phyloP scores from a whole-genome alignment of 1,139 yeast genomes.

The Geotrichum citri-aurantii region DNA sequence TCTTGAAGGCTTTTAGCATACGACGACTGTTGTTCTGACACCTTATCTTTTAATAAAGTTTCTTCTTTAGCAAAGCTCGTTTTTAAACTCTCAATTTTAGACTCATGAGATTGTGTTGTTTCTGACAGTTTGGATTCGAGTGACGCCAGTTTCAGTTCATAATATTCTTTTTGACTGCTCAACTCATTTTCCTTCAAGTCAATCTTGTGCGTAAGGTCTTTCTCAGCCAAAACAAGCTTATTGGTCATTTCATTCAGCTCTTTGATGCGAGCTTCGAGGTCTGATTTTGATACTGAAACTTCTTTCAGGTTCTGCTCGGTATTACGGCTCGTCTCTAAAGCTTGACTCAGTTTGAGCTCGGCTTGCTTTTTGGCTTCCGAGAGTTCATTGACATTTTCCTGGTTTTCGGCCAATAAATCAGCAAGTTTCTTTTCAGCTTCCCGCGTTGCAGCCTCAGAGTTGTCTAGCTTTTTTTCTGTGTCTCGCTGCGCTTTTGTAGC shows the following conservation, averaged over 20 bases:
- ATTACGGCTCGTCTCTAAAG: neutral
- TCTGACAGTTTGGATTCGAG: neutral
- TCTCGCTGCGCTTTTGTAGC: neutral
- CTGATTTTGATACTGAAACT: neutral
- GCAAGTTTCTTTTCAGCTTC: neutral
- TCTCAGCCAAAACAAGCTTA: neutral
- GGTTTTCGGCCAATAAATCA: neutral
- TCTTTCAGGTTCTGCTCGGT: neutral
- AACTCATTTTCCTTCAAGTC: neutral
- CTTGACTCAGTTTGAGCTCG: conserved; percentile 1
- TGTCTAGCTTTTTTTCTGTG: neutral
- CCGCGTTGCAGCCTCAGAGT: neutral
- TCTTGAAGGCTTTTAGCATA: neutral
- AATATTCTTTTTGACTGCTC: neutral
- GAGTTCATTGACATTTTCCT: conserved; percentile 1
- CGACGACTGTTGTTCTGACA: neutral
- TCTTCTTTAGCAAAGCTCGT: neutral
- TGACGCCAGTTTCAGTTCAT: neutral
- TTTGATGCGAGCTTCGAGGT: neutral
- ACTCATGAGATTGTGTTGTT: neutral
- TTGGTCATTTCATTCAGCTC: neutral
- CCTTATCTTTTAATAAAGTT: neutral
- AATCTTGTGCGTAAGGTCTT: neutral
- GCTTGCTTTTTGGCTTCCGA: conserved; percentile 19
- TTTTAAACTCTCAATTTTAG: neutral